phyloP scores from a whole-genome alignment of 2,329 filamentous ascomycete genomes.

The Madurella fahalii region DNA sequence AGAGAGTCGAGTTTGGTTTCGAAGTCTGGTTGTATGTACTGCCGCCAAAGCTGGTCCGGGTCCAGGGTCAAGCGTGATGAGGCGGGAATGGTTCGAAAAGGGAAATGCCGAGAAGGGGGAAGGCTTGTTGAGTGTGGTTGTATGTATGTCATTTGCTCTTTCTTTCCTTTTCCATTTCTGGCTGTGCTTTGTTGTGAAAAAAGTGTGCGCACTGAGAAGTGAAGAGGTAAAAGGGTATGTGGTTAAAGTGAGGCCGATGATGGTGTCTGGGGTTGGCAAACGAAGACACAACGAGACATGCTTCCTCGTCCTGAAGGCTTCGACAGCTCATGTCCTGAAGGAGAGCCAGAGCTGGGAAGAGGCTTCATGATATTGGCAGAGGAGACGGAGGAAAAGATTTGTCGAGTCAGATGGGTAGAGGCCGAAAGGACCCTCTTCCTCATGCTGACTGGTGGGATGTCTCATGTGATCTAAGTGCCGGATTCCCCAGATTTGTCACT shows the following conservation, averaged over 20 bases:
- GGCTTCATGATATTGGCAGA: not conserved
- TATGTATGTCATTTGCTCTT: too few species aligned
- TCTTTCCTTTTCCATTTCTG: too few species aligned
- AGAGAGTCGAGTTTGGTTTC: too few species aligned
- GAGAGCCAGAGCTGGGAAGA: not conserved
- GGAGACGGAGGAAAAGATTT: not conserved
- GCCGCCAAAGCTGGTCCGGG: too few species aligned
- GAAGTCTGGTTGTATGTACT: too few species aligned
- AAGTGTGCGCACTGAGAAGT: not conserved
- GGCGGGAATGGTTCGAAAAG: too few species aligned
- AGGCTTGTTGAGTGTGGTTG: too few species aligned
- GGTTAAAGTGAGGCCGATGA: not conserved
- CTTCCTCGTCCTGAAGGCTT: not conserved
- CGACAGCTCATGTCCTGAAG: not conserved
- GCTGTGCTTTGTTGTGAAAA: not conserved
- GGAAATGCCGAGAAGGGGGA: not conserved
- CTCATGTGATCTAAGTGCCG: not conserved
- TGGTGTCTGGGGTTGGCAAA: not conserved
- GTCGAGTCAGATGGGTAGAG: constrained; percentile 5
- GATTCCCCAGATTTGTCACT: constrained; percentile 21
- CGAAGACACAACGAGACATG: not conserved
- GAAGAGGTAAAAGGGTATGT: not conserved
- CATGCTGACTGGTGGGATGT: not conserved
- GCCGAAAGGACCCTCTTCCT: constrained; percentile 6
- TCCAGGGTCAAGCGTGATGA: too few species aligned